Evolutionary conservation across 1,139 yeast genomes (phyloP).

Genomic region (Waltiozyma sp.): DNA sequence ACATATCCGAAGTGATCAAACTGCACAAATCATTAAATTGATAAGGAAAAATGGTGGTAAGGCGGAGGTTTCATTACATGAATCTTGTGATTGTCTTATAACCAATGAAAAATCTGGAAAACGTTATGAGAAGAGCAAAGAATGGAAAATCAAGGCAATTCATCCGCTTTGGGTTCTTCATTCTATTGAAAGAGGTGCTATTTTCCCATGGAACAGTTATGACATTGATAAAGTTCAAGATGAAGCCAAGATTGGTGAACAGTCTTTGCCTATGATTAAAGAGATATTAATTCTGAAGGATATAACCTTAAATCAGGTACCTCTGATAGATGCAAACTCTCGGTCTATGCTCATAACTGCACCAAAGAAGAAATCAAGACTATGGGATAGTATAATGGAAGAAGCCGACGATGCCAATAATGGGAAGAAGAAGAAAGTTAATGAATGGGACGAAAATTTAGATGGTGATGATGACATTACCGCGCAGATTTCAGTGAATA

Average conservation of each 20-base stretch:
- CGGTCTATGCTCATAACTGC: conserved; percentile 4
- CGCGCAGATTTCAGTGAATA: neutral
- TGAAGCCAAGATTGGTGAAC: conserved; percentile 28
- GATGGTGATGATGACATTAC: conserved; percentile 3
- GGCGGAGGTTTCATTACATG: conserved; percentile 45
- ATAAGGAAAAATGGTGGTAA: conserved; percentile 48
- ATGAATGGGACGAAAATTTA: conserved; percentile 14
- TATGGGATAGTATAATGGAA: conserved; percentile 45
- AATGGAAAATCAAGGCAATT: conserved; percentile 59
- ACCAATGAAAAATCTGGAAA: conserved; percentile 46
- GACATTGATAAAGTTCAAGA: conserved; percentile 21
- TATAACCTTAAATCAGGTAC: conserved; percentile 9
- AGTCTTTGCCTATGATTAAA: conserved; percentile 45
- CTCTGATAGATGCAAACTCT: conserved; percentile 6
- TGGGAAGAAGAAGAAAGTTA: conserved; percentile 4
- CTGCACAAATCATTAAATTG: conserved; percentile 24
- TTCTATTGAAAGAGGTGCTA: conserved; percentile 49
- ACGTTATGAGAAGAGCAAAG: conserved; percentile 49
- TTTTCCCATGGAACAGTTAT: conserved; percentile 40
- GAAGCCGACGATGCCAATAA: conserved; percentile 12
- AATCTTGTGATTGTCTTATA: conserved; percentile 39
- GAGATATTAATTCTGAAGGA: conserved; percentile 20
- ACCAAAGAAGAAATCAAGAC: conserved; percentile 18
- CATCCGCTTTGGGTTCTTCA: conserved; percentile 72
- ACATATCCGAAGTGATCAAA: conserved; percentile 12